Base-by-base conservation (phyloP, 345 rosid species). In the Euclidium syriacum region DNA sequence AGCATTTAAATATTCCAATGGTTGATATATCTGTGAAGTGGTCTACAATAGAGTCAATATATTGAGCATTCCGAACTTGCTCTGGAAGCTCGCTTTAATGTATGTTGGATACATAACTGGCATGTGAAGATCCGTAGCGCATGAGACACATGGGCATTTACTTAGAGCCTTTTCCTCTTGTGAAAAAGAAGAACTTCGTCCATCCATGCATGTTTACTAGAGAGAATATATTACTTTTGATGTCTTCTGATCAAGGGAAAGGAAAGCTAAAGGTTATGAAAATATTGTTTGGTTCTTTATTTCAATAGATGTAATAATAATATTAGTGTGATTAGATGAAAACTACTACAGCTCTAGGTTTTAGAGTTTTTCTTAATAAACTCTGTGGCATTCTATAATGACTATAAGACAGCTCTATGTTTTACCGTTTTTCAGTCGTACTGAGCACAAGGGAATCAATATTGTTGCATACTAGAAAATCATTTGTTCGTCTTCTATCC, bases 41-140 rank as follows among this genome's bases (percentile, higher is more conserved):
- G 99, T 76, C 90, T 11, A 96, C 90, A 71, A 94, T 90, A 94
- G 90, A 81, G 83, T 90, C 75, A 94, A 81, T 77, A 73, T 79
- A 27, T 67, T 90, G 47, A 90, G 99, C 89, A 90, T 90, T 49
- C 96, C 84, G 4, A 90, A 83, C 83, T 87, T 94, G 97, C 91
- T 94, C 10, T 94, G 95, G 96, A 97, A 94, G 82, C 87, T 94
- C 25, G 86, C 79, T 6, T 88, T 94, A 38, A 87, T 94, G 95
- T 85, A 97, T 2, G 75, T 73, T 19, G 99, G 97, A 53, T 87
- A 94, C 73, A 78, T 96, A 79, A 81, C 82, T 3, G 76, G 92
- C 29, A 76, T 94, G 67, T 94, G 97, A 76, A 82, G 71, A 72
- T 86, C 62, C 53, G 36, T 23, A 41, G 18, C 50, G 22, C 33